Conservation (phyloP, 148 eudicot species). For the Vaccinium myrtillus region DNA sequence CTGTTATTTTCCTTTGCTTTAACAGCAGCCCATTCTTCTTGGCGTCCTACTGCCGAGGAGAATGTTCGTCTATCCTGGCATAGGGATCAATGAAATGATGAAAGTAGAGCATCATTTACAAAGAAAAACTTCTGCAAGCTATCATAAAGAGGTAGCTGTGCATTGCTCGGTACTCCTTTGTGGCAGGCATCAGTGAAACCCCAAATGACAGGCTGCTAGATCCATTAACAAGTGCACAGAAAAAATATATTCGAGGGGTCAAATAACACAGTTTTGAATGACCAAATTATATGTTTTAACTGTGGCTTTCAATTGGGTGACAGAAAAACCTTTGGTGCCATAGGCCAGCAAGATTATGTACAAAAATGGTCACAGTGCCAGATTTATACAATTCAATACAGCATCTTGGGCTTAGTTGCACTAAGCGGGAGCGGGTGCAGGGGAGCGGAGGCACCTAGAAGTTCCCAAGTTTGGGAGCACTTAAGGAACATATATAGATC, state of each 20-base stretch:
- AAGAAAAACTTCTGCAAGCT: conserved; percentile 14
- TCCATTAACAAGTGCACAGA: background rate
- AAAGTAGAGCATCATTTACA: background rate
- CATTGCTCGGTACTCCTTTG: background rate
- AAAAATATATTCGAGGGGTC: background rate
- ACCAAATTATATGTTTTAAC: background rate
- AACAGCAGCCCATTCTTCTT: conserved; percentile 19
- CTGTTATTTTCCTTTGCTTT: conserved; percentile 34
- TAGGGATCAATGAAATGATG: conserved; percentile 4
- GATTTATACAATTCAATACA: background rate
- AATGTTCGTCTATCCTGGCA: conserved; percentile 43
- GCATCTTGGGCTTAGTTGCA: background rate
- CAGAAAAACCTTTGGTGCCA: background rate
- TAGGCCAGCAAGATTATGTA: background rate
- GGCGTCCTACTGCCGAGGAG: conserved; percentile 30
- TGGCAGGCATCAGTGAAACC: background rate
- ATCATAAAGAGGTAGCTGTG: background rate
- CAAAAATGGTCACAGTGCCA: background rate
- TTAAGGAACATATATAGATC: no score
- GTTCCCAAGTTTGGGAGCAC: no score
- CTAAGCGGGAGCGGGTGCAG: no score
- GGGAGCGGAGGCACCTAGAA: no score
- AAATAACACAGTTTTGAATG: background rate
- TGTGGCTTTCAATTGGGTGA: conserved; percentile 3
- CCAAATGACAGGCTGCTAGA: background rate